Percentiles rank a stretch among this genome's conserved stretches.
These are phyloP conservation scores for Chytridiales sp. DNA, from an alignment of 371 early-diverging fungal genomes.

Conservation along the genomic window DNA sequence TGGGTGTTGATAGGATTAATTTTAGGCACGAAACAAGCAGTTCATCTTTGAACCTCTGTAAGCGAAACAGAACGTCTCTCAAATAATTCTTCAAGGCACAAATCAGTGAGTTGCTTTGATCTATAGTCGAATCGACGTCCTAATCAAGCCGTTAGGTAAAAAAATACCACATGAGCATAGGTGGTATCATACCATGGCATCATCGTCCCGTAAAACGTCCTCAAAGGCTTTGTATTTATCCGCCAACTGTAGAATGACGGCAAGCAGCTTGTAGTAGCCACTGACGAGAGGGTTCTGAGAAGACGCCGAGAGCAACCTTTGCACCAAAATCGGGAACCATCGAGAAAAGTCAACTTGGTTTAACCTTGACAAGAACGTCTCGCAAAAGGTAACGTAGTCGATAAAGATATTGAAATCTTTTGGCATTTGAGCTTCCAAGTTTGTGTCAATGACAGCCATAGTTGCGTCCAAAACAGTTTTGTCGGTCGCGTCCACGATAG, in stretches of 20 bases:
- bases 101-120: too few relatives aligned
- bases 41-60: slow-evolving; percentile 75
- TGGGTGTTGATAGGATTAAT: slow-evolving; percentile 62
- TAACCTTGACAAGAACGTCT: slow-evolving; percentile 55
- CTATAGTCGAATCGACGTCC: too few relatives aligned
- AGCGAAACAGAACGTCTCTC: slow-evolving; percentile 58
- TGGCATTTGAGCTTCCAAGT: slow-evolving; percentile 56
- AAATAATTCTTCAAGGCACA: too few relatives aligned
- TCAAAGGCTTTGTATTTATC: slow-evolving; percentile 6
- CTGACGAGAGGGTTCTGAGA: slow-evolving; percentile 63
- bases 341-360: slow-evolving; percentile 44
- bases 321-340: slow-evolving; percentile 65
- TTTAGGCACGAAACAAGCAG: slow-evolving; percentile 67
- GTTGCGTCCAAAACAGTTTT: slow-evolving; percentile 8
- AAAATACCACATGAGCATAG: not conserved
- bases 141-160: too few relatives aligned
- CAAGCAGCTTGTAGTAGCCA: slow-evolving; percentile 72
- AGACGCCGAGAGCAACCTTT: slow-evolving; percentile 56
- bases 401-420: slow-evolving; percentile 70
- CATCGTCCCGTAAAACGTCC: not conserved
- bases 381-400: slow-evolving; percentile 68
- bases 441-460: slow-evolving; percentile 33
- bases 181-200: not conserved
- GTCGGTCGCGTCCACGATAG: slow-evolving; percentile 17
- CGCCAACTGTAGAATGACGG: slow-evolving; percentile 48